Evolutionary conservation across 1,284 basidiomycete species (phyloP), one percentile per base, ranked within the genome.

Genomic region (Fistulinella cinereoalba): DNA sequence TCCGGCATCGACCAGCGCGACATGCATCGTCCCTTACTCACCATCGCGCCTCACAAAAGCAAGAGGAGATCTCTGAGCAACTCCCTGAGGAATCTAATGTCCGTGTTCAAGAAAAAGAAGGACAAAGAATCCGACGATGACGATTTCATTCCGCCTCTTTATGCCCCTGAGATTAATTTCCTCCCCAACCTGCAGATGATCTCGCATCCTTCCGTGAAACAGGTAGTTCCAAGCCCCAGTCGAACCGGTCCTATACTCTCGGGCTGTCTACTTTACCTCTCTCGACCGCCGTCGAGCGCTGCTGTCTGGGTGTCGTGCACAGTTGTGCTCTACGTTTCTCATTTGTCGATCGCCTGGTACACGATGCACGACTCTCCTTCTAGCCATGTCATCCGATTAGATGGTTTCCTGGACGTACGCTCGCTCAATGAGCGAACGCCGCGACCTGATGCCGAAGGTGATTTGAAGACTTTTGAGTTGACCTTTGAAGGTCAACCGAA

Each of bases 1-100:
- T 55, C 41, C 3, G 62, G 45, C 23, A 28, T 32, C 22, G 51
- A 49, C 25, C 39, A 43, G 19, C 50, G 28, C 40, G 52, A 49
- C 22, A 22, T 31, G 24, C 33, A 50, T 6, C 49, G 29, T 32
- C 46, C 46, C 5, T 58, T 58, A 34, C 59, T 61, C 23, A 25
- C 33, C 2, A 33, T 47, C 28, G 25, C n/a, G 3, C 45, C 55
- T 19, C 44, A 51, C 37, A 75, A 73, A 51, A 70, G 67, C 42
- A 75, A 71, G 50, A 54, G 47, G 45, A 51, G 65, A n/a, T 83
- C 80, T 15, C 68, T 87, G 37, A 76, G 82, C 28, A 78, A 79
- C 57, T 87, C 84, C 19, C 71, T 88, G 55, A 75, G 77, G 34
- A 86, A 81, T 56, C 64, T 87, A 21, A 66, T 88, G 33, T 77